phyloP scores from a whole-genome alignment of 495 filamentous ascomycete genomes.

The Viridothelium virens region DNA sequence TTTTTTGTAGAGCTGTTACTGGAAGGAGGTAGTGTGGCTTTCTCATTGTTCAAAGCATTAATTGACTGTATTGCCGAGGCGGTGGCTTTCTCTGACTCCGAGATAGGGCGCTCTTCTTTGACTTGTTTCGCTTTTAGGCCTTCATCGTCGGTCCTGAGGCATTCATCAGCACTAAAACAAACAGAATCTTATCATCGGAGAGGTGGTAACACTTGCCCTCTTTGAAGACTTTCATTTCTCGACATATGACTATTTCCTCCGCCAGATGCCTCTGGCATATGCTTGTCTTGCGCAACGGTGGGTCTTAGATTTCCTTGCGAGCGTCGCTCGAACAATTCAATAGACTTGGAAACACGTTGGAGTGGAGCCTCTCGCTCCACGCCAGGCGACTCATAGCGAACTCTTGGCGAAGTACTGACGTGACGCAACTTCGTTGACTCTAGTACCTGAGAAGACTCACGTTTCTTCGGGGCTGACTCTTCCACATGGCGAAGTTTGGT shows the following conservation, averaged over 20 bases:
- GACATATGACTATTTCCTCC: background rate
- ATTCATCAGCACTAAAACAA: background rate
- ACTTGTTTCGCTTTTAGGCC: background rate
- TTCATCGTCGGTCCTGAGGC: background rate
- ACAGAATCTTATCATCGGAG: background rate
- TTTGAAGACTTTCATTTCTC: background rate
- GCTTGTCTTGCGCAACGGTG: background rate
- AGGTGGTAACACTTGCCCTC: background rate
- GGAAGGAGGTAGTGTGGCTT: background rate
- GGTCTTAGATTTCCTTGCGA: background rate
- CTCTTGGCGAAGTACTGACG: background rate
- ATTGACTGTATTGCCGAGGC: background rate
- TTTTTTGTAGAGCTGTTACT: background rate
- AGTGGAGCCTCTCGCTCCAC: constrained; percentile 3
- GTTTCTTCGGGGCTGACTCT: background rate
- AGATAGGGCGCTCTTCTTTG: background rate
- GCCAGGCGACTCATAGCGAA: background rate
- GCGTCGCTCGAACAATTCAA: background rate
- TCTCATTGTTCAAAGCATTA: background rate
- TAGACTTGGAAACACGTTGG: background rate
- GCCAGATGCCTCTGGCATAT: background rate
- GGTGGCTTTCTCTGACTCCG: background rate
- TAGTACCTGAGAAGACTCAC: background rate
- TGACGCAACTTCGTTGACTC: background rate
- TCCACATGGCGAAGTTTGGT: background rate